Evolutionary conservation across 345 rosid species (phyloP).

Genomic region (Salix brachista): DNA sequence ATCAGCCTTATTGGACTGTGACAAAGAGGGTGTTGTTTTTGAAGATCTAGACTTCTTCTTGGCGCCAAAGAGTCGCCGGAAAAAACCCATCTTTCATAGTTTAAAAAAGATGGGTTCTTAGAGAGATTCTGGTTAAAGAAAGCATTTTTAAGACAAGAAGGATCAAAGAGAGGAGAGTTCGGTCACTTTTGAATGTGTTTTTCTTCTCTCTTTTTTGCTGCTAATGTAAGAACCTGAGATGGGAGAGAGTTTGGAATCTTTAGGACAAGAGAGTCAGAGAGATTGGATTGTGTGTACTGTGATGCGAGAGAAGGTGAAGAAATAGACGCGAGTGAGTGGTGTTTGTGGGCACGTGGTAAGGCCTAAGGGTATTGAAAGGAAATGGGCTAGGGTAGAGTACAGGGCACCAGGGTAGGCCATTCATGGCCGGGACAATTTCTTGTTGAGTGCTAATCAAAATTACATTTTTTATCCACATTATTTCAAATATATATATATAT

Average conservation of each 20-base stretch:
- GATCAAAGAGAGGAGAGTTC: background rate
- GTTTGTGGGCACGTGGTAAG: slow-evolving; percentile 8
- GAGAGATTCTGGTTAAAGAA: background rate
- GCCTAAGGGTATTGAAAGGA: background rate
- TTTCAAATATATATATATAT: too few species aligned
- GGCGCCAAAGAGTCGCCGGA: slow-evolving; percentile 68
- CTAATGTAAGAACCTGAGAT: background rate
- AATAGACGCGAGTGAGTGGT: background rate
- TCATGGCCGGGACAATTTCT: too few species aligned
- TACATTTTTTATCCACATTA: too few species aligned
- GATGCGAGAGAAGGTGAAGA: background rate
- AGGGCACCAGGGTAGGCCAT: background rate
- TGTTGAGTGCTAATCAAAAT: background rate
- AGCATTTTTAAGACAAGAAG: background rate
- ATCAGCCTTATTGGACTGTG: slow-evolving; percentile 14
- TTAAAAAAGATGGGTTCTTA: background rate
- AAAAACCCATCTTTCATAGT: slow-evolving; percentile 63
- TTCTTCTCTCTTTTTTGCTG: too few species aligned
- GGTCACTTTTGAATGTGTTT: background rate
- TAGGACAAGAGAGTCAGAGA: background rate
- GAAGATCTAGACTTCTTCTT: slow-evolving; percentile 36
- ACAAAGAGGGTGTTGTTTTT: background rate
- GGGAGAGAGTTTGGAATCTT: background rate
- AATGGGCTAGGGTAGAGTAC: background rate
- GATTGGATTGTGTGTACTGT: background rate